Evolutionary conservation across 768 basidiomycete genomes (phyloP), one percentile per base, ranked within the genome.

Genomic region (Thelephora ganbajun): DNA sequence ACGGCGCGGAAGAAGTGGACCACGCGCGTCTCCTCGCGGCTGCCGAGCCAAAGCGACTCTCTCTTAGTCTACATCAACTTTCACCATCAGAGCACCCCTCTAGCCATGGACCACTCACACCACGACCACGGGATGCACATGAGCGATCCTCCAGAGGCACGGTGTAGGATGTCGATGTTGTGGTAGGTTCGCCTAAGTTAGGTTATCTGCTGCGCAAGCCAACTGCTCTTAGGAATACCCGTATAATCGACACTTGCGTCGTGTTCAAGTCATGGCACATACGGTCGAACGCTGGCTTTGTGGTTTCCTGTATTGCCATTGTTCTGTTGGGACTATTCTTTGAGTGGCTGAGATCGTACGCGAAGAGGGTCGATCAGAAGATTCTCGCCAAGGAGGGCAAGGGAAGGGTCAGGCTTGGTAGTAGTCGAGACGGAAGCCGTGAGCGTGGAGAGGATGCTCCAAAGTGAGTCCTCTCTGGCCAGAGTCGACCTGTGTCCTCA

Each of bases 221-320:
- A 13, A 30, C 35, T 37, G 19, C 34, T 50, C 16, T 6, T 51
- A 77, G 77, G 83, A 88, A 88, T 64, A 83, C 83, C 35, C 76
- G 88, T 48, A 74, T 86, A 55, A 63, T 79, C 60, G 70, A 86
- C 65, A 86, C 85, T 41, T 90, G 86, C 66, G 70, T 89, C 63
- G 80, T 91, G 65, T 88, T 89, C 66, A 65, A 59, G 12, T 69
- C 72, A 51, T 91, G 87, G 84, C 85, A 88, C 66, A 76, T 91
- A 55, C 65, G 57, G 51, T 72, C 79, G 19, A 65, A 60, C 44
- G 52, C 67, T 49, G 61, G 66, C 20, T 87, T 92, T 59, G 51
- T 79, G 51, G 52, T 80, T 50, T 87, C 85, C 20, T 80, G 76
- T 61, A 39, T 79, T 52, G 72, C 66, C 48, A 78, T 91, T 61